Evolutionary conservation across 1,284 basidiomycete species (phyloP).

Genomic region (Cryptococcus floricola): DNA sequence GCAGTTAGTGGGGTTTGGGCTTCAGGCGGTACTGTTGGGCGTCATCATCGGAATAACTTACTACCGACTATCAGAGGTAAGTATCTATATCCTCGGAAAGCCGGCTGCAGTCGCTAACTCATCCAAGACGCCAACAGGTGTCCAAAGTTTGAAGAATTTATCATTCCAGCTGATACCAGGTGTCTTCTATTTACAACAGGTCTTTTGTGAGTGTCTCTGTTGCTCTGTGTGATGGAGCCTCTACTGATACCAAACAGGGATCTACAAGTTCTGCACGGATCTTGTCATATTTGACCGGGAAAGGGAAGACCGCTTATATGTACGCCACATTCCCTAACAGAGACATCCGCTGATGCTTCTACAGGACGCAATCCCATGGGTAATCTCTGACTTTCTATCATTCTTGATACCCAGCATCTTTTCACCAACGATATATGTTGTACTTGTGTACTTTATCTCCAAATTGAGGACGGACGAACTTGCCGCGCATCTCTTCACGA

Average conservation of each 20-base stretch:
- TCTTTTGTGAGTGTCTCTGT: conserved; percentile 34
- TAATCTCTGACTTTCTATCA: conserved; percentile 47
- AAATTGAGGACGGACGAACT: conserved; percentile 46
- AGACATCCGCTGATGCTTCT: conserved; percentile 3
- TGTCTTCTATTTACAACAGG: conserved; percentile 45
- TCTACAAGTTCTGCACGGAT: conserved; percentile 48
- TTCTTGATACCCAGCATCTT: conserved; percentile 44
- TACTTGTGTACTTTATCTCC: conserved; percentile 48
- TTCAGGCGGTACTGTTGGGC: conserved; percentile 44
- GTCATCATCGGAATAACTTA: conserved; percentile 33
- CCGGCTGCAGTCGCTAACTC: not conserved
- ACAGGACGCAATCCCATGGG: conserved; percentile 47
- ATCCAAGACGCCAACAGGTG: conserved; percentile 45
- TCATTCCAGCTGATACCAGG: conserved; percentile 44
- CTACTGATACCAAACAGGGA: conserved; percentile 15
- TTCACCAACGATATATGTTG: conserved; percentile 44
- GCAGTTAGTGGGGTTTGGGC: conserved; percentile 37
- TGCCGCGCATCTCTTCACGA: conserved; percentile 47
- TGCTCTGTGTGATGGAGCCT: not conserved
- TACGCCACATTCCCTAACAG: conserved; percentile 8
- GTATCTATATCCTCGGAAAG: not conserved
- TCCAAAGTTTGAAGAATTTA: conserved; percentile 50
- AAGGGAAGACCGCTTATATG: conserved; percentile 49
- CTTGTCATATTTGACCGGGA: conserved; percentile 55
- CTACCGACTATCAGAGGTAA: conserved; percentile 29